Evolutionary conservation across 805 yeast genomes (phyloP).

Genomic region (Starmera pachycereana): DNA sequence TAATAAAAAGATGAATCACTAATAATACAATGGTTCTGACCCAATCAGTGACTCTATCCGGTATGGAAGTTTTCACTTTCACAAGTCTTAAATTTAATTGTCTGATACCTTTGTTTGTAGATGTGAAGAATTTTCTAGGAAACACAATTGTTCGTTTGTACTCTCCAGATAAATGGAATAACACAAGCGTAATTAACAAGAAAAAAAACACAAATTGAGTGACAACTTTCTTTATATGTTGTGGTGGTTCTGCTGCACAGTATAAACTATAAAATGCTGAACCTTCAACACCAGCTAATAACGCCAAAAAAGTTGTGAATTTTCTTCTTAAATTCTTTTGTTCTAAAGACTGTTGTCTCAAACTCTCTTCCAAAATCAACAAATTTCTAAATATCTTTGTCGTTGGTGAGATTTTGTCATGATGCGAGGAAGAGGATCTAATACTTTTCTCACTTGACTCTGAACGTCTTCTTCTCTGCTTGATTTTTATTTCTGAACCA

Average conservation of each 20-base stretch:
- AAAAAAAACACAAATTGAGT: constrained; percentile 49
- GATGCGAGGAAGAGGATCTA: constrained; percentile 14
- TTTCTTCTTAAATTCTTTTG: constrained; percentile 52
- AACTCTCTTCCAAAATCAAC: constrained; percentile 74
- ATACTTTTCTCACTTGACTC: constrained; percentile 17
- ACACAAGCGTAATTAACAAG: constrained; percentile 52
- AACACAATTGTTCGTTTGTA: constrained; percentile 75
- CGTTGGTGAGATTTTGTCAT: constrained; percentile 31
- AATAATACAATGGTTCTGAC: constrained; percentile 20
- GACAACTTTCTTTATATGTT: constrained; percentile 27
- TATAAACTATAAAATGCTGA: constrained; percentile 29
- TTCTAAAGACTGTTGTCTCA: constrained; percentile 70
- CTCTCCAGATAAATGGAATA: constrained; percentile 84
- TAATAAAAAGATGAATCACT: constrained; percentile 10
- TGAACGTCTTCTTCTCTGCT: constrained; percentile 12
- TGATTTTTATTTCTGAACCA: background rate
- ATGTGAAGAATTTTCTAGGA: constrained; percentile 67
- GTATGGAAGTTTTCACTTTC: constrained; percentile 36
- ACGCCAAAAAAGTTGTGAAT: constrained; percentile 28
- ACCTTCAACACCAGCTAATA: constrained; percentile 30
- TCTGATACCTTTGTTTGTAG: constrained; percentile 84
- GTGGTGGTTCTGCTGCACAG: constrained; percentile 27
- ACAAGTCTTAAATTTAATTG: constrained; percentile 74
- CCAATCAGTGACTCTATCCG: constrained; percentile 26
- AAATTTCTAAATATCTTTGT: constrained; percentile 76